Evolutionary conservation across 805 yeast species (phyloP).

Genomic region (Lachancea sp.): DNA sequence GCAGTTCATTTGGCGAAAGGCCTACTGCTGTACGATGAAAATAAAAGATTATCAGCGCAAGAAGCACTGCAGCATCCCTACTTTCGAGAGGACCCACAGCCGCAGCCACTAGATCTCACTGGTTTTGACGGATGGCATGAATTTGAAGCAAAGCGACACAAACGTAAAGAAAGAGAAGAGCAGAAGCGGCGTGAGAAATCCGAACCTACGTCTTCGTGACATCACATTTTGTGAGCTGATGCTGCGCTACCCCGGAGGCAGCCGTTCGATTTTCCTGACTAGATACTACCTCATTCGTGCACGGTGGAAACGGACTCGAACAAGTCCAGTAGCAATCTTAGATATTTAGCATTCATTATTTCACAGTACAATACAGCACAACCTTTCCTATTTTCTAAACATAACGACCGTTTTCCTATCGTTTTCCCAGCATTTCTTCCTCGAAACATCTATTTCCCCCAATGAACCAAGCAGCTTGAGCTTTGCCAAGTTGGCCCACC

Average conservation of each 20-base stretch:
- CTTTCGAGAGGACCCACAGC: slow-evolving; percentile 62
- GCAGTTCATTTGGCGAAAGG: slow-evolving; percentile 60
- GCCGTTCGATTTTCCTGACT: too few species aligned
- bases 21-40: slow-evolving; percentile 65
- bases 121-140: slow-evolving; percentile 85
- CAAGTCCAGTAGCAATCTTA: background rate
- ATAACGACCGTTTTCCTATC: slow-evolving; percentile 1
- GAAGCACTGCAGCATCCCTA: slow-evolving; percentile 67
- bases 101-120: slow-evolving; percentile 52
- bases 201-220: slow-evolving; percentile 4
- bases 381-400: background rate
- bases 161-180: slow-evolving; percentile 19
- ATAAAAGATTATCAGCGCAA: slow-evolving; percentile 55
- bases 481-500: slow-evolving; percentile 30
- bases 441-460: slow-evolving; percentile 27
- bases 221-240: too few species aligned
- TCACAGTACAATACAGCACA: background rate
- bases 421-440: slow-evolving; percentile 22
- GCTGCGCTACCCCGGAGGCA: too few species aligned
- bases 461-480: slow-evolving; percentile 30
- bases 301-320: too few species aligned
- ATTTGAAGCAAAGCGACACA: slow-evolving; percentile 58
- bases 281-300: too few species aligned
- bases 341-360: background rate
- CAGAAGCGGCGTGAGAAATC: slow-evolving; percentile 13